phyloP scores from a whole-genome alignment of 768 basidiomycete genomes.

The Tremella yokohamensis region DNA sequence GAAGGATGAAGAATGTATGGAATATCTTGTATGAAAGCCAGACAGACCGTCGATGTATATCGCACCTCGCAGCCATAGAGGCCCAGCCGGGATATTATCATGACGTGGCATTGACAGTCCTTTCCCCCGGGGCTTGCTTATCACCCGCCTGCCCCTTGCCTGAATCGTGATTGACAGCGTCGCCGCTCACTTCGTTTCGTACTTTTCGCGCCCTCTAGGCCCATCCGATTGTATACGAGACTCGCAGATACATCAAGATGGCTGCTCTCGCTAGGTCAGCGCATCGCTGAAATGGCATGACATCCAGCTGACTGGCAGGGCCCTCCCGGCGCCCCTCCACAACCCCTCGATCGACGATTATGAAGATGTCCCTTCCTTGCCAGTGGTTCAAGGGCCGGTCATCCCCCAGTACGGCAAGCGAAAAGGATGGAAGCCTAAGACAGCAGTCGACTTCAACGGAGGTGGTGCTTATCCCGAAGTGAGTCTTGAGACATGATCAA shows the following conservation, averaged over 20 bases:
- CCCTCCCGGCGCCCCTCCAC: constrained; percentile 48
- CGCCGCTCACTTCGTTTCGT: too few species aligned
- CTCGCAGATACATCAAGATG: constrained; percentile 50
- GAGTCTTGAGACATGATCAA: constrained; percentile 13
- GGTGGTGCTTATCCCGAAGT: constrained; percentile 48
- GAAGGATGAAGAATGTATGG: too few species aligned
- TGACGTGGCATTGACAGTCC: too few species aligned
- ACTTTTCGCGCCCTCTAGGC: too few species aligned
- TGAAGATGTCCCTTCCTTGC: constrained; percentile 44
- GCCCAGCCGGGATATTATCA: too few species aligned
- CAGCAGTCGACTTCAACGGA: constrained; percentile 76
- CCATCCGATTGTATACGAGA: background rate
- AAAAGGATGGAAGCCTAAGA: constrained; percentile 76
- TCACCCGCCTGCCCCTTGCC: too few species aligned
- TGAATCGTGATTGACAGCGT: too few species aligned
- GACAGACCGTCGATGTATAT: too few species aligned
- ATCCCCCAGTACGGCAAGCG: constrained; percentile 84
- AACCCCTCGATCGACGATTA: constrained; percentile 30
- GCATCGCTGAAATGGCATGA: background rate
- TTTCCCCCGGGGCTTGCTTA: too few species aligned
- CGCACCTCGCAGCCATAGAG: too few species aligned
- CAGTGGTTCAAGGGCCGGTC: constrained; percentile 54
- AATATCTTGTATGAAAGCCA: too few species aligned
- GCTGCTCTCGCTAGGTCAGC: constrained; percentile 69
- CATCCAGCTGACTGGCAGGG: constrained; percentile 22